Base-by-base conservation (phyloP, 2,329 filamentous ascomycete genomes). In the Pestalotiopsis sp. region DNA sequence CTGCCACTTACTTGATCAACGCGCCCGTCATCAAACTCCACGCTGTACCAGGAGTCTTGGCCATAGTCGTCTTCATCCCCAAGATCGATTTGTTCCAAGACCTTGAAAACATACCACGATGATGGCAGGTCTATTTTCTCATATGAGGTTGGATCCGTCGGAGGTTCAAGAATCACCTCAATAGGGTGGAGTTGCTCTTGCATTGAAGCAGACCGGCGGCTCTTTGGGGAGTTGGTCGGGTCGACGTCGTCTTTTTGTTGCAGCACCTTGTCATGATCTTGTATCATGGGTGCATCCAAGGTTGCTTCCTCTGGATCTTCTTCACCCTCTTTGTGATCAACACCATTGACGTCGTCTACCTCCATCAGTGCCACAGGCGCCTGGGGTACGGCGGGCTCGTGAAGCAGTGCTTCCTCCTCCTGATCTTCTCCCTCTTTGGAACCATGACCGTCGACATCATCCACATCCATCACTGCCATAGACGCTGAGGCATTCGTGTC, bases 21-120 rank as follows among this genome's bases (percentile, higher is more conserved):
- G 64, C 80, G 78, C 27, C 84, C 85, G 71, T 86, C 84, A 38
- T 81, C 80, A 62, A 85, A 86, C 69, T 85, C 83, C 12, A 83
- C 77, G 4, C 72, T 74, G 58, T 82, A 83, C 25, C 74, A 74
- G 1, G 73, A 25, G 17, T 60, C 45, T 25, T 65, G 41, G 31
- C 52, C 64, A 27, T 64, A 36, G 11, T 78, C 72, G 9, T 70
- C 68, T 27, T 36, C 58, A 14, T 75, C 73, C 1, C 72, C 72
- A 0, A 73, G 69, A 14, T 76, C 70, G 14, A 76, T 70, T 65
- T 81, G 73, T 4, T 77, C 75, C 1, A 79, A 59, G 4, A 87
- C 71, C 3, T 72, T 74, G 45, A 83, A 79, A 14, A 86, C 76
- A 2, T 77, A 74, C 41, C 80, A 74, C 68, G 82, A 85, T 1